These are phyloP conservation scores for Cynara cardunculus DNA, from an alignment of 129 eudicot species.

Conservation along the genomic window DNA sequence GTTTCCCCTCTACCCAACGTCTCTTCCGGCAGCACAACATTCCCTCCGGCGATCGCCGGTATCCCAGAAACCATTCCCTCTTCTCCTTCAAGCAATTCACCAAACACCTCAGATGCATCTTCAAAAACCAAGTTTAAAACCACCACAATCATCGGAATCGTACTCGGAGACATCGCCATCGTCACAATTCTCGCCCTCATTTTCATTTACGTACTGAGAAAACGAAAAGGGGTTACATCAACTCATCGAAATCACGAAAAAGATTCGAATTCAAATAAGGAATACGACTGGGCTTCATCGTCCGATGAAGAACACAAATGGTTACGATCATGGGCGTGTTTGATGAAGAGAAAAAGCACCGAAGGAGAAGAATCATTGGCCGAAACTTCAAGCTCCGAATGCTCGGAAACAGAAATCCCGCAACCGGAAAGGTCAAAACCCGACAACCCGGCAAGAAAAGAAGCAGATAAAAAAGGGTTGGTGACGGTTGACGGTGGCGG, in stretches of 20 bases:
- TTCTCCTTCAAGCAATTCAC: slow-evolving; percentile 36
- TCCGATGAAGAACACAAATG: slow-evolving; percentile 45
- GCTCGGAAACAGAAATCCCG: slow-evolving; percentile 38
- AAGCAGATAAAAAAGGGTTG: slow-evolving; percentile 42
- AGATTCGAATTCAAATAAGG: slow-evolving; percentile 15
- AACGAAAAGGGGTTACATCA: slow-evolving; percentile 23
- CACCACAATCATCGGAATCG: slow-evolving; percentile 55
- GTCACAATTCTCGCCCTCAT: slow-evolving; percentile 42
- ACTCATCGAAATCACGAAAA: slow-evolving; percentile 9
- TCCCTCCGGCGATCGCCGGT: slow-evolving; percentile 93
- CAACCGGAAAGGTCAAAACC: not conserved
- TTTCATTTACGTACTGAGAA: slow-evolving; percentile 35
- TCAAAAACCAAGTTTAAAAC: slow-evolving; percentile 38
- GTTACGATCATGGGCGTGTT: slow-evolving; percentile 63
- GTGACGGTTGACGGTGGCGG: slow-evolving; percentile 90
- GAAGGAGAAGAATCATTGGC: slow-evolving; percentile 35
- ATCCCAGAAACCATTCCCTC: slow-evolving; percentile 56
- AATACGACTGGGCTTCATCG: slow-evolving; percentile 50
- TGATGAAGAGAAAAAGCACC: slow-evolving; percentile 42
- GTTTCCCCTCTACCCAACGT: slow-evolving; percentile 44
- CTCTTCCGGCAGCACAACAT: slow-evolving; percentile 34
- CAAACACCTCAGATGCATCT: slow-evolving; percentile 10
- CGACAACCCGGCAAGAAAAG: not conserved
- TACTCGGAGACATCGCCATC: slow-evolving; percentile 60
- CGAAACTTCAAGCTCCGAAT: slow-evolving; percentile 13